These are phyloP conservation scores for Amanita molliuscula DNA, from an alignment of 768 basidiomycete genomes.

Conservation along the genomic window DNA sequence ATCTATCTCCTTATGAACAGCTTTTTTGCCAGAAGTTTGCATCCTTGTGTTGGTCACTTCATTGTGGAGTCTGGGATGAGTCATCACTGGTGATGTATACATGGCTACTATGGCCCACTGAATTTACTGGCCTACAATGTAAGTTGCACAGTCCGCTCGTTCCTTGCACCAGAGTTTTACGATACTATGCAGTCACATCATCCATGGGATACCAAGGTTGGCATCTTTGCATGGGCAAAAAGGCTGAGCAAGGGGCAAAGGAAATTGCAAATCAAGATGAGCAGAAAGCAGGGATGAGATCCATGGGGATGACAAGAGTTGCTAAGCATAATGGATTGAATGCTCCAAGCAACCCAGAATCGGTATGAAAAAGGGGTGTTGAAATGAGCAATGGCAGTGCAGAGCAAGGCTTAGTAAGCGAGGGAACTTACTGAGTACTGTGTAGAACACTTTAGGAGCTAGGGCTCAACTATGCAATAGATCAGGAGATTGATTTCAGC, in stretches of 20 bases:
- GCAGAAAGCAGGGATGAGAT: background rate
- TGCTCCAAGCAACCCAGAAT: no score
- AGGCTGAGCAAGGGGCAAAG: constrained; percentile 32
- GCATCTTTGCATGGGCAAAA: constrained; percentile 84
- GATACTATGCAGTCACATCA: constrained; percentile 79
- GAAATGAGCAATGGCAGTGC: no score
- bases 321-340: background rate
- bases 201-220: constrained; percentile 86
- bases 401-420: no score
- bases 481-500: no score
- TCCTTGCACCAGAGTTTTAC: constrained; percentile 94
- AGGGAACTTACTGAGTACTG: no score
- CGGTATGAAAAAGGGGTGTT: no score
- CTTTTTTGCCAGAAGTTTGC: constrained; percentile 94
- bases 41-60: constrained; percentile 95
- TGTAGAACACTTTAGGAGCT: no score
- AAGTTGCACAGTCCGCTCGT: no score
- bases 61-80: constrained; percentile 95
- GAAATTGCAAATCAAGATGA: background rate
- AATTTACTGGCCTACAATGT: constrained; percentile 93
- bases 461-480: no score
- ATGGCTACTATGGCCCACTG: constrained; percentile 89
- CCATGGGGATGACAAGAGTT: constrained; percentile 1
- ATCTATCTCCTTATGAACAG: constrained; percentile 81
- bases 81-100: constrained; percentile 92